These are phyloP conservation scores for Saccharomycopsis hybrid DNA, from an alignment of 1,139 yeast species.

Conservation along the genomic window DNA sequence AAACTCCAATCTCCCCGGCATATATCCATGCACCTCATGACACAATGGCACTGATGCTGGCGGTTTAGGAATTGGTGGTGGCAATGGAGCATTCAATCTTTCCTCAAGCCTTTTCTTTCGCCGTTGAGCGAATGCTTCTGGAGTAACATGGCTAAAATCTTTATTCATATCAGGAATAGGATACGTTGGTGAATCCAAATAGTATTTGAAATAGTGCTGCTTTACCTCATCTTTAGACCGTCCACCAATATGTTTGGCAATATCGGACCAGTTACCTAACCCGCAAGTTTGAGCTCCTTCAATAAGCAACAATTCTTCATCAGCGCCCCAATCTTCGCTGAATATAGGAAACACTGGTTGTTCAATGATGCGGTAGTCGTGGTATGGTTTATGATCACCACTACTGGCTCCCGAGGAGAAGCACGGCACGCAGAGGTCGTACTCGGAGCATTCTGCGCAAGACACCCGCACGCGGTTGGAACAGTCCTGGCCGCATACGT, in stretches of 20 bases:
- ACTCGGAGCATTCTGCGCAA: constrained; percentile 90
- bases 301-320: constrained; percentile 80
- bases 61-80: constrained; percentile 77
- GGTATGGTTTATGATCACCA: constrained; percentile 90
- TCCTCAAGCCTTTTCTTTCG: constrained; percentile 69
- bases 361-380: constrained; percentile 85
- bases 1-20: constrained; percentile 98
- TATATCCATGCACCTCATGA: constrained; percentile 94
- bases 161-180: constrained; percentile 80
- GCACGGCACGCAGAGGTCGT: constrained; percentile 94
- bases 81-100: constrained; percentile 60
- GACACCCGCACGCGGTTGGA: constrained; percentile 84
- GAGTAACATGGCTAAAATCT: constrained; percentile 55
- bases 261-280: constrained; percentile 95
- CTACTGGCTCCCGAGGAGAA: constrained; percentile 78
- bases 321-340: constrained; percentile 95
- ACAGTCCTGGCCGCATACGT: constrained; percentile 90
- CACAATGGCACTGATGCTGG: constrained; percentile 92
- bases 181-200: constrained; percentile 61
- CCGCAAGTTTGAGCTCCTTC: constrained; percentile 93
- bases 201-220: constrained; percentile 67
- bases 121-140: constrained; percentile 61
- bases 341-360: constrained; percentile 94
- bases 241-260: constrained; percentile 91
- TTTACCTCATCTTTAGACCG: constrained; percentile 88